Evolutionary conservation across 139 green algal genomes (phyloP), one percentile per base, ranked within the genome.

Genomic region (Marvania coccoides): DNA sequence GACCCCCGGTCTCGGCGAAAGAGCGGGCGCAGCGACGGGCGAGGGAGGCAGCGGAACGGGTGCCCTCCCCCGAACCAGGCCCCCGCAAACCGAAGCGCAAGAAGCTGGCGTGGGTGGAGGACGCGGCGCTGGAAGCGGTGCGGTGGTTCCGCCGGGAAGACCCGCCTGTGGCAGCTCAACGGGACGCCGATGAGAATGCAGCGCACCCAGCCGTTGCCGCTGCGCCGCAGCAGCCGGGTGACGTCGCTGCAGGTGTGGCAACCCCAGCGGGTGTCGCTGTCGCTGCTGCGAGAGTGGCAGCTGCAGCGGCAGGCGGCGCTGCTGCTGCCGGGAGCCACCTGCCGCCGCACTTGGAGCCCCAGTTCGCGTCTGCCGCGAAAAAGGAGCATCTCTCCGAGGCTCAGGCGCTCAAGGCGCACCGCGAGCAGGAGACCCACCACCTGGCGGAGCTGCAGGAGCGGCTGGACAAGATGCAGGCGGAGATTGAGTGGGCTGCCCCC

Each of bases 381-480:
- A 40, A 72, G 65, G 63, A 77, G 63, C 71, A 77, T 47, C 26
- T 69, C 12, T 72, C 45, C 3, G 71, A 77, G 57, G 71, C 71
- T 1, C 54, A 59, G 26, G 71, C 71, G 6, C 53, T 77, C 14
- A 42, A 57, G 26, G 47, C 13, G 15, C 66, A 70, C 37, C 57
- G 61, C 7, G 28, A 29, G 33, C 58, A 76, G 69, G 69, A 76
- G 48, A 59, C 63, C 28, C 23, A 76, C 47, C 45, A 69, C 35
- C 57, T 46, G 2, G 23, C 6, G 13, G 59, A 45, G 19, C 28
- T 62, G 29, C n/a, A 53, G 29, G 3, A 65, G 35, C 47, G 46
- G 1, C 59, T 76, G 10, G 38, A 2, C 19, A 29, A 19, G 4
- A 71, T 76, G 69, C 23, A 48, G 35, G n/a, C 69, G 37, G 53